A percentile compares a stretch with the other conserved stretches of the same genome.
Conservation (phyloP, 257 asterid genomes). For the Salvia rosmarinus region DNA sequence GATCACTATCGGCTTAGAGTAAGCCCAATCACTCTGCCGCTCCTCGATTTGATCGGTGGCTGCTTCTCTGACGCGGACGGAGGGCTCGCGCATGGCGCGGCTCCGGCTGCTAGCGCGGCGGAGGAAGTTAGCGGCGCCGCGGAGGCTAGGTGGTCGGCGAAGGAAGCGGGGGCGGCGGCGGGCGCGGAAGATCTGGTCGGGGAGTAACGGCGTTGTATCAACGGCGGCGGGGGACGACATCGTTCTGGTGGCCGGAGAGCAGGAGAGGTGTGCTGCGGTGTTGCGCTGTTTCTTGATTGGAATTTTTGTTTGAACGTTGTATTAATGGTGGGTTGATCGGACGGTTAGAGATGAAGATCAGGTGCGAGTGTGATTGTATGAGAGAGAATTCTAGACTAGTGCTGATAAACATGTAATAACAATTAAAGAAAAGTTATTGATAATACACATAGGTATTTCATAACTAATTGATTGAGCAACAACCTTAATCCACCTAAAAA, state of each 20-base stretch:
- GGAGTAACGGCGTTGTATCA: slow-evolving; percentile 62
- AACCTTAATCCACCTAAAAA: no score
- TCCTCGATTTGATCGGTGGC: slow-evolving; percentile 75
- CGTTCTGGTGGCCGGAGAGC: slow-evolving; percentile 21
- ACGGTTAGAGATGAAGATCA: slow-evolving; percentile 38
- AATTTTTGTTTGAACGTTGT: slow-evolving; percentile 18
- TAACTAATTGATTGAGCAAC: no score
- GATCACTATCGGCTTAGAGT: slow-evolving; percentile 83
- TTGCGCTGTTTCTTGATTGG: slow-evolving; percentile 25
- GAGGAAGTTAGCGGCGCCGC: slow-evolving; percentile 55
- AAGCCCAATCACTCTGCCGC: slow-evolving; percentile 90
- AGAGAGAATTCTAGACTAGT: background rate
- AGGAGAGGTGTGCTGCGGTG: slow-evolving; percentile 30
- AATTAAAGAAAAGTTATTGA: no score
- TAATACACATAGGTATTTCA: no score
- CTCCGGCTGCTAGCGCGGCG: slow-evolving; percentile 57
- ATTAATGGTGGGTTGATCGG: slow-evolving; percentile 20
- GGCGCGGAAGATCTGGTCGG: slow-evolving; percentile 51
- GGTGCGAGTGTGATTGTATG: slow-evolving; percentile 23
- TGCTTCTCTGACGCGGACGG: slow-evolving; percentile 57
- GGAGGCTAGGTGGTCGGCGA: slow-evolving; percentile 65
- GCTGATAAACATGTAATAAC: background rate
- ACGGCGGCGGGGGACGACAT: slow-evolving; percentile 46
- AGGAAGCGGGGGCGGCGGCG: slow-evolving; percentile 55
- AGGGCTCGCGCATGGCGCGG: slow-evolving; percentile 61